Conservation (phyloP, 2,329 filamentous ascomycete genomes). For the Endocalyx cinctus region DNA sequence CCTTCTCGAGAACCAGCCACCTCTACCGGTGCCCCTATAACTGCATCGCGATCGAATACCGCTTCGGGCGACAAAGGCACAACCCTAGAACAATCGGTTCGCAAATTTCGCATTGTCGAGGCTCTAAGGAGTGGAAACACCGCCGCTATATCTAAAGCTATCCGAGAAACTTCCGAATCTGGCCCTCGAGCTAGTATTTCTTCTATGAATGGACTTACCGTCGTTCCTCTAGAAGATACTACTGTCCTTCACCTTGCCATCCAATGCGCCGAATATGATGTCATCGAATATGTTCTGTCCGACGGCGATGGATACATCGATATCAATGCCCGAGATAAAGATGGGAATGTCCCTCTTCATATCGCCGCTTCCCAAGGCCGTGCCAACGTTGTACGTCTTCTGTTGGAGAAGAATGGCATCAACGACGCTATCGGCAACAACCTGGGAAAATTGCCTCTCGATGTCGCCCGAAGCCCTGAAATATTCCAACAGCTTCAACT, state of each 20-base stretch:
- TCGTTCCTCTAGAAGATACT: slow-evolving; percentile 65
- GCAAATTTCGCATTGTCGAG: slow-evolving; percentile 92
- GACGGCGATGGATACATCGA: slow-evolving; percentile 65
- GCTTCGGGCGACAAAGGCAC: slow-evolving; percentile 35
- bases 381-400: slow-evolving; percentile 71
- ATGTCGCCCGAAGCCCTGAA: slow-evolving; percentile 84
- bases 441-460: slow-evolving; percentile 78
- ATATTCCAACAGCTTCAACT: slow-evolving; percentile 95
- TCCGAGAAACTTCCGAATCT: slow-evolving; percentile 60
- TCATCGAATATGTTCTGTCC: slow-evolving; percentile 92
- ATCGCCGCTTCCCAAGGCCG: slow-evolving; percentile 81
- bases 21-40: slow-evolving; percentile 5
- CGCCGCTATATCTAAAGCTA: slow-evolving; percentile 79
- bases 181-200: slow-evolving; percentile 53
- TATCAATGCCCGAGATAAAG: slow-evolving; percentile 84
- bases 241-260: slow-evolving; percentile 90
- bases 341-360: slow-evolving; percentile 92
- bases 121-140: slow-evolving; percentile 87
- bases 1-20: slow-evolving; percentile 27
- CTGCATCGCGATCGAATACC: slow-evolving; percentile 15
- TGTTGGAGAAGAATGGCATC: slow-evolving; percentile 77
- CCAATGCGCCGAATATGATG: slow-evolving; percentile 87
- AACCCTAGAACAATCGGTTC: slow-evolving; percentile 86
- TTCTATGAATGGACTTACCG: slow-evolving; percentile 40
- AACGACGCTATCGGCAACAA: slow-evolving; percentile 86